Percentiles rank a stretch among this genome's conserved stretches.
phyloP scores from a whole-genome alignment of 768 basidiomycete genomes.

The Suillus variegatus region DNA sequence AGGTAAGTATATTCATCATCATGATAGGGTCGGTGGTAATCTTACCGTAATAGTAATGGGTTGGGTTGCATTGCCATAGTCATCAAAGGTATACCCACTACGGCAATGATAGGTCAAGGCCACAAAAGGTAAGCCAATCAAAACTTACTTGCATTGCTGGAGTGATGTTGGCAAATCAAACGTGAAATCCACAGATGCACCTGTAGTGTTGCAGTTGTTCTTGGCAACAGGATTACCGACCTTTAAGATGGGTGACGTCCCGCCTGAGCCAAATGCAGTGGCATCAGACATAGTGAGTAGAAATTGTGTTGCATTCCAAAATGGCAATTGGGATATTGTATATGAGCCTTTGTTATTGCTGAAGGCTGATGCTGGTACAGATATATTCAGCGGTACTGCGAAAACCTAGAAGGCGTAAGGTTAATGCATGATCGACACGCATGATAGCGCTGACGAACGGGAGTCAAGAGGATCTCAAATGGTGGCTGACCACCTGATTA shows the following conservation, averaged over 20 bases:
- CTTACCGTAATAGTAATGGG: slow-evolving; percentile 59
- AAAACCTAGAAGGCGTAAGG: slow-evolving; percentile 43
- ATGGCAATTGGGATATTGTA: slow-evolving; percentile 43
- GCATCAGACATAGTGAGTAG: slow-evolving; percentile 72
- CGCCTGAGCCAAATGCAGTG: slow-evolving; percentile 69
- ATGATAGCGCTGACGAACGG: slow-evolving; percentile 37
- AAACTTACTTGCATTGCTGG: slow-evolving; percentile 59
- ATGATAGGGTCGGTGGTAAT: not conserved
- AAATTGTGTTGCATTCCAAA: slow-evolving; percentile 41
- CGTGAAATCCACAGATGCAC: slow-evolving; percentile 44
- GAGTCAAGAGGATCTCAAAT: slow-evolving; percentile 48
- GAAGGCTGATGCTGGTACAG: slow-evolving; percentile 57
- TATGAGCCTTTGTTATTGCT: slow-evolving; percentile 56
- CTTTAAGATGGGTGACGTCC: slow-evolving; percentile 48
- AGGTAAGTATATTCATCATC: slow-evolving; percentile 3
- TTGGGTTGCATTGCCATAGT: slow-evolving; percentile 45
- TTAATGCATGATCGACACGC: slow-evolving; percentile 7
- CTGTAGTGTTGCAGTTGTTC: slow-evolving; percentile 49
- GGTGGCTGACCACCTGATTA: slow-evolving; percentile 58
- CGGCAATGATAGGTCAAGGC: slow-evolving; percentile 2
- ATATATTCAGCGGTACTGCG: slow-evolving; percentile 51
- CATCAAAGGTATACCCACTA: slow-evolving; percentile 50
- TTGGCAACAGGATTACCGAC: slow-evolving; percentile 47
- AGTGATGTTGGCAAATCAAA: slow-evolving; percentile 54
- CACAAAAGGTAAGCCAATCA: not conserved